These are phyloP conservation scores for Epicoccum nigrum DNA, from an alignment of 2,329 filamentous ascomycete genomes.

Conservation along the genomic window DNA sequence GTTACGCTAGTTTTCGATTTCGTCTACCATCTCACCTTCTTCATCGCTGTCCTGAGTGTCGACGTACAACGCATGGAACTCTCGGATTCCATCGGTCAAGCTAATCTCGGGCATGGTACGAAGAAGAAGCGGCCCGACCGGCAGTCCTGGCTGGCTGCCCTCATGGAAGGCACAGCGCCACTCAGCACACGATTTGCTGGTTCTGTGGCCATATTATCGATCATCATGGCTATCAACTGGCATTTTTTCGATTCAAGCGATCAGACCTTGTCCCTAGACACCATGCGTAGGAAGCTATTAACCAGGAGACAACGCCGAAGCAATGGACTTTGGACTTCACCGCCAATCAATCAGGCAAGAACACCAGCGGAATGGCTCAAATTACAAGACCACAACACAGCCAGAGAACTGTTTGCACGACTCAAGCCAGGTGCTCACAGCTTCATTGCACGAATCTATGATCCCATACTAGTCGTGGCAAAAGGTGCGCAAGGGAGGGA, in stretches of 20 bases:
- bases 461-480: constrained; percentile 75
- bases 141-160: constrained; percentile 64
- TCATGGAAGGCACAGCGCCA: constrained; percentile 69
- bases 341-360: constrained; percentile 73
- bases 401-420: constrained; percentile 75
- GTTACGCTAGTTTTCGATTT: constrained; percentile 79
- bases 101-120: constrained; percentile 49
- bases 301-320: constrained; percentile 30
- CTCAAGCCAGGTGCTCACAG: constrained; percentile 74
- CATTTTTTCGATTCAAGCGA: constrained; percentile 73
- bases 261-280: constrained; percentile 32
- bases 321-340: constrained; percentile 45
- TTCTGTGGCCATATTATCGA: constrained; percentile 73
- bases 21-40: constrained; percentile 79
- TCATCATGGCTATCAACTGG: constrained; percentile 75
- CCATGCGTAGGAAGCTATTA: constrained; percentile 28
- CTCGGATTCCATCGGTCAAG: constrained; percentile 68
- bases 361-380: constrained; percentile 79
- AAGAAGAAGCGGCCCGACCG: constrained; percentile 53
- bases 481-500: constrained; percentile 71
- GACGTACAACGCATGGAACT: constrained; percentile 79
- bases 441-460: constrained; percentile 75
- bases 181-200: constrained; percentile 77
- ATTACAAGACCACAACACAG: constrained; percentile 79
- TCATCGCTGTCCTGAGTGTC: constrained; percentile 77